Evolutionary conservation across 208 protist species (phyloP).

Genomic region (Spongospora subterranea): DNA sequence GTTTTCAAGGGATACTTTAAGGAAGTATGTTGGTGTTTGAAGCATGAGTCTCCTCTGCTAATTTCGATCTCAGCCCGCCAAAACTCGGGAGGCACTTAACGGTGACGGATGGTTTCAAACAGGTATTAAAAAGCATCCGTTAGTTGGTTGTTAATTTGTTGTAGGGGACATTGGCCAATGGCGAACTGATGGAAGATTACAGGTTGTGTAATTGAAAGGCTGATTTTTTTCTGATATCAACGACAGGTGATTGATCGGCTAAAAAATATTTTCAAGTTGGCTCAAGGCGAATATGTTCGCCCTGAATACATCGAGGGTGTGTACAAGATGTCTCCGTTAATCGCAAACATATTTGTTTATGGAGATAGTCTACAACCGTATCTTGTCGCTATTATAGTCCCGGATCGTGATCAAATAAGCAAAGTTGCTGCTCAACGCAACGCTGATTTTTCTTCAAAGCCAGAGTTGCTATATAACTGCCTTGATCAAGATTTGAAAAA

Average conservation of each 20-base stretch:
- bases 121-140: neutral
- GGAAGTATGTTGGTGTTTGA: neutral
- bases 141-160: neutral
- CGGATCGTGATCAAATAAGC: conserved; percentile 23
- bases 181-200: conserved; percentile 1
- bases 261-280: conserved; percentile 47
- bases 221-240: neutral
- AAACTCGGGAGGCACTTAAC: neutral
- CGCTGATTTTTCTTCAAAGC: neutral
- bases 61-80: neutral
- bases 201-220: neutral
- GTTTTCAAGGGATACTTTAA: conserved; percentile 26
- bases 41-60: neutral
- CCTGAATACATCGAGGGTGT: conserved; percentile 40
- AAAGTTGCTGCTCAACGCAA: neutral
- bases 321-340: conserved; percentile 52
- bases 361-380: conserved; percentile 56
- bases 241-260: conserved; percentile 4
- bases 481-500: neutral
- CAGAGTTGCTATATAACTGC: neutral
- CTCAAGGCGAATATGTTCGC: conserved; percentile 51
- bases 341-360: conserved; percentile 63
- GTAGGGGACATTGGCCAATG: neutral
- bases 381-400: conserved; percentile 55
- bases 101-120: conserved; percentile 18